Evolutionary conservation across 1,139 yeast genomes (phyloP).

Genomic region (Kodamaea ohmeri): DNA sequence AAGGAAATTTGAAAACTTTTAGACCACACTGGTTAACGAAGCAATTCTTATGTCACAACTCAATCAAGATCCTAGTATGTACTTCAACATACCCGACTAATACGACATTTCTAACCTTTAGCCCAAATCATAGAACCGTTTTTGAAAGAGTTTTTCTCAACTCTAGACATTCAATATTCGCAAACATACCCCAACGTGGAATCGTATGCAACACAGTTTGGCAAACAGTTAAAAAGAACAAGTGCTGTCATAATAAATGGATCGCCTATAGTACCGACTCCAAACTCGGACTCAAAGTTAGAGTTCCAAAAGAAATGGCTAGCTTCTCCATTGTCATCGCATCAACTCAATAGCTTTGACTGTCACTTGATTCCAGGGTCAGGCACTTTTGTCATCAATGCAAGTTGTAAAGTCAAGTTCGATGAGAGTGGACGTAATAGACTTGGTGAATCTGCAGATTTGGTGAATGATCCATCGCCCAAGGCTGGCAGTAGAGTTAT

Average conservation of each 20-base stretch:
- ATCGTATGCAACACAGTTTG: slow-evolving; percentile 50
- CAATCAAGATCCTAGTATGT: slow-evolving; percentile 29
- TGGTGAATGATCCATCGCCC: slow-evolving; percentile 20
- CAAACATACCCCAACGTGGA: slow-evolving; percentile 37
- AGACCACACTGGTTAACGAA: not conserved
- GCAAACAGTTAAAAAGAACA: slow-evolving; percentile 43
- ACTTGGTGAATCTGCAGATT: slow-evolving; percentile 58
- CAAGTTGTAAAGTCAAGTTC: slow-evolving; percentile 65
- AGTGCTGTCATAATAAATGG: slow-evolving; percentile 63
- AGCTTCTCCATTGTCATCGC: slow-evolving; percentile 58
- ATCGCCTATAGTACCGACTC: slow-evolving; percentile 48
- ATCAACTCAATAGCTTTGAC: slow-evolving; percentile 60
- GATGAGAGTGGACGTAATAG: slow-evolving; percentile 71
- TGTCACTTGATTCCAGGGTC: slow-evolving; percentile 73
- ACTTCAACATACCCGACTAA: slow-evolving; percentile 4
- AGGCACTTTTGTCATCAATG: slow-evolving; percentile 50
- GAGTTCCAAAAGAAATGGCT: slow-evolving; percentile 69
- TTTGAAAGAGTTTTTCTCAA: slow-evolving; percentile 35
- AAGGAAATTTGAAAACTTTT: slow-evolving; percentile 1
- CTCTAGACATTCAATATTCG: slow-evolving; percentile 37
- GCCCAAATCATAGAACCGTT: slow-evolving; percentile 49
- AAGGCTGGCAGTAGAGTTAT: slow-evolving; percentile 29
- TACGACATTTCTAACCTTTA: slow-evolving; percentile 17
- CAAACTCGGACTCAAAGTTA: slow-evolving; percentile 43
- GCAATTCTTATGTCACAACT: slow-evolving; percentile 7